Conservation (phyloP, 306 rosid genomes). For the Heteromeles arbutifolia region DNA sequence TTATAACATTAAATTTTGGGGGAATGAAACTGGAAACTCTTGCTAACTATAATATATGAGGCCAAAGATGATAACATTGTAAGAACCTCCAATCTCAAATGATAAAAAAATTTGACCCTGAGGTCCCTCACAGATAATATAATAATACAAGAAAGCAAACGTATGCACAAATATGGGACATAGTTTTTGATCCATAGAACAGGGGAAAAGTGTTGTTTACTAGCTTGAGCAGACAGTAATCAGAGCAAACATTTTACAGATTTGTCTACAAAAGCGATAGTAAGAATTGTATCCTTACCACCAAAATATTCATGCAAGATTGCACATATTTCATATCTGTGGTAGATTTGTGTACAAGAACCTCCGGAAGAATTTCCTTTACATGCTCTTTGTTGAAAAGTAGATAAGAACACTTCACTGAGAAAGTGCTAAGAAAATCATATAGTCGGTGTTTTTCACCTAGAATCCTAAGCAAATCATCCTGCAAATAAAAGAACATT, state of each 20-base stretch:
- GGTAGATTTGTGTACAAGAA: constrained; percentile 46
- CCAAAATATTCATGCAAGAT: constrained; percentile 74
- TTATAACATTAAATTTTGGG: neutral
- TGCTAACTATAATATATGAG: neutral
- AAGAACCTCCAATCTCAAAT: neutral
- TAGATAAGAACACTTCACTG: constrained; percentile 77
- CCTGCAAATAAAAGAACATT: constrained; percentile 43
- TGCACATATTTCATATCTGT: constrained; percentile 35
- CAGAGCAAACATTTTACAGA: neutral
- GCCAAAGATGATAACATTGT: neutral
- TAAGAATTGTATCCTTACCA: constrained; percentile 51
- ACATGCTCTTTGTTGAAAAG: constrained; percentile 95
- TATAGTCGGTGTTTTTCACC: constrained; percentile 84
- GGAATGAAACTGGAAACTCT: constrained; percentile 9
- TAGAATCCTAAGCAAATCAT: constrained; percentile 76
- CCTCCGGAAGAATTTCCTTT: constrained; percentile 65
- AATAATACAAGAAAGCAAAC: neutral
- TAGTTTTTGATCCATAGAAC: neutral
- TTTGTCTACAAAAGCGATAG: constrained; percentile 1
- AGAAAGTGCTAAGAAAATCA: constrained; percentile 64
- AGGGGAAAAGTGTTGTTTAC: neutral
- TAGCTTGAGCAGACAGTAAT: neutral
- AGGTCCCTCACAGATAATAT: neutral
- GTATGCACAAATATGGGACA: neutral
- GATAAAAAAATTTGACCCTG: neutral